A percentile compares a stretch with the other conserved stretches of the same genome.
These are phyloP conservation scores for Ambrosia trifida DNA, from an alignment of 129 eudicot genomes.

Conservation along the genomic window DNA sequence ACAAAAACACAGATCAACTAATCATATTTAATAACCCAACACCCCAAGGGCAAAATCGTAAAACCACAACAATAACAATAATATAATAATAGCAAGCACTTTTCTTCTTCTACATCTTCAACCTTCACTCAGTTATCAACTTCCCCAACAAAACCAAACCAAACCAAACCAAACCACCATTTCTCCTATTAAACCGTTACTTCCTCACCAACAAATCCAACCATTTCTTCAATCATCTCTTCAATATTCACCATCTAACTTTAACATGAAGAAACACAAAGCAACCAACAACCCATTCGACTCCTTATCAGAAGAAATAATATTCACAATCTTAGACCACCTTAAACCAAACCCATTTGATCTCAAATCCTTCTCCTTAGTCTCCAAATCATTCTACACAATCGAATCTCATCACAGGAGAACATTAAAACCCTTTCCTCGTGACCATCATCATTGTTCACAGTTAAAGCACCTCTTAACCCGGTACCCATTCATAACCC, in stretches of 20 bases:
- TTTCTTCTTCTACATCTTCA: conserved; percentile 32
- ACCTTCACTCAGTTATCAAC: conserved; percentile 53
- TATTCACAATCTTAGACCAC: conserved; percentile 65
- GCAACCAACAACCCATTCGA: conserved; percentile 49
- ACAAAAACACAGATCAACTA: conserved; percentile 1
- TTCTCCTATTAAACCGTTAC: conserved; percentile 62
- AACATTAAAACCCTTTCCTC: conserved; percentile 68
- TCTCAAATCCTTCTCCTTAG: conserved; percentile 74
- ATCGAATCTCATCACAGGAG: conserved; percentile 75
- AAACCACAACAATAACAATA: not conserved
- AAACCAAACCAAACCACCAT: conserved; percentile 37
- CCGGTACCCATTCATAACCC: conserved; percentile 61
- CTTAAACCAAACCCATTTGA: conserved; percentile 57
- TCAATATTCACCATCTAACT: not conserved
- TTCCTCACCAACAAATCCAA: conserved; percentile 34
- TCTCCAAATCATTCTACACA: conserved; percentile 56
- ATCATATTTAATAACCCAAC: conserved; percentile 12
- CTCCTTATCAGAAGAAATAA: conserved; percentile 65
- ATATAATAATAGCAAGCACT: not conserved
- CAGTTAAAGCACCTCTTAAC: conserved; percentile 46
- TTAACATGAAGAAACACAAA: conserved; percentile 71
- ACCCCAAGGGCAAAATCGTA: conserved; percentile 38
- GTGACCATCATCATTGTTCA: conserved; percentile 23
- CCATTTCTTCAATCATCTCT: conserved; percentile 1
- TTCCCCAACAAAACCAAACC: conserved; percentile 43